phyloP scores from a whole-genome alignment of 2,329 filamentous ascomycete species.

The Aspergillus phoenicis region DNA sequence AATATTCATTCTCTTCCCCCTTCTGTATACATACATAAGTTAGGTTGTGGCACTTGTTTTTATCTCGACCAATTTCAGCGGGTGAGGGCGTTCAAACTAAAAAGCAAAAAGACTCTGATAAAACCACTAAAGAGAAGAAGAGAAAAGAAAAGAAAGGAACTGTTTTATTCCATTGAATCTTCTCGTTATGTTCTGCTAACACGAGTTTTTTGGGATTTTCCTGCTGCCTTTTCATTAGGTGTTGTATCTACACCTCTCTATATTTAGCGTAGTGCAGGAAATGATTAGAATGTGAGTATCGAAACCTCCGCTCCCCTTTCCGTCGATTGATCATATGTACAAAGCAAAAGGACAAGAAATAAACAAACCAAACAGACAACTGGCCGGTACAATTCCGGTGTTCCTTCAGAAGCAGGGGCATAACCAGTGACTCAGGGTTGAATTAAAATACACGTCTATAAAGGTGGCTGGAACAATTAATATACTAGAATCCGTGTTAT shows the following conservation, averaged over 20 bases:
- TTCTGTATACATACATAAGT: conserved; percentile 12
- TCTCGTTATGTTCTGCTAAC: no score
- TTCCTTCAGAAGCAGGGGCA: not conserved
- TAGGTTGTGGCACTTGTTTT: not conserved
- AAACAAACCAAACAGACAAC: not conserved
- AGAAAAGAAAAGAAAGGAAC: not conserved
- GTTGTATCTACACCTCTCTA: not conserved
- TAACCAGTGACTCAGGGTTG: not conserved
- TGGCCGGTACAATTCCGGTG: not conserved
- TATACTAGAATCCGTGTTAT: conserved; percentile 19
- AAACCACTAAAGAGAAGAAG: not conserved
- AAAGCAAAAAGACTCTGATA: not conserved
- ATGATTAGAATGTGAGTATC: not conserved
- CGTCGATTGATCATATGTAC: conserved; percentile 8
- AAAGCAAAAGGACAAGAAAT: not conserved
- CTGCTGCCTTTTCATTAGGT: no score
- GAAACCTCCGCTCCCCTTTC: not conserved
- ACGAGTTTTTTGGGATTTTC: no score
- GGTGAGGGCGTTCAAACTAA: not conserved
- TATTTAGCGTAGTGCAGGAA: not conserved
- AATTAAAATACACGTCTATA: conserved; percentile 12
- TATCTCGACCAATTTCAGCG: conserved; percentile 4
- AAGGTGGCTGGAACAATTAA: conserved; percentile 8
- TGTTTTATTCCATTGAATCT: no score
- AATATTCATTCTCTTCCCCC: not conserved